Conservation (phyloP, 306 rosid genomes). For the Sicyos edulis region DNA sequence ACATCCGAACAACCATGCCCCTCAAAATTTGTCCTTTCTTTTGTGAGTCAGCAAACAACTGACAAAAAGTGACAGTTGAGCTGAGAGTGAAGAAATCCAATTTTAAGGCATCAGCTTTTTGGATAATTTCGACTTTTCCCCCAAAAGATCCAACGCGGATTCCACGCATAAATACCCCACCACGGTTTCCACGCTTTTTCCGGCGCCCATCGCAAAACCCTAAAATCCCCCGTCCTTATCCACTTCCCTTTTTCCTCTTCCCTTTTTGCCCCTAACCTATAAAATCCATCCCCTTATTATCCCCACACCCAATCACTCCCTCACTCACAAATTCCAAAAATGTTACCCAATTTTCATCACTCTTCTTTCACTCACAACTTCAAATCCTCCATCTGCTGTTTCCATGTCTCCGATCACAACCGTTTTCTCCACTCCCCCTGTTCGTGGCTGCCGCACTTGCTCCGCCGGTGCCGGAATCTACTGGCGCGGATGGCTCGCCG, state of each 20-base stretch:
- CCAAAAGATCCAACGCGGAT: slow-evolving; percentile 19
- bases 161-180: not conserved
- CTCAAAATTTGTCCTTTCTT: not conserved
- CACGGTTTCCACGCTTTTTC: slow-evolving; percentile 8
- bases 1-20: too few species aligned
- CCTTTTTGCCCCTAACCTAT: slow-evolving; percentile 6
- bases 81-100: not conserved
- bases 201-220: not conserved
- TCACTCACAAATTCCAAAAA: not conserved
- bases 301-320: not conserved
- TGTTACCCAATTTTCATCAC: not conserved
- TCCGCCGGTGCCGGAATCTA: not conserved
- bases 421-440: not conserved
- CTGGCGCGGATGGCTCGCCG: not conserved
- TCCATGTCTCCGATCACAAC: not conserved
- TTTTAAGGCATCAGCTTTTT: not conserved
- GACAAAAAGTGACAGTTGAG: too few species aligned
- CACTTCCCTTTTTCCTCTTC: not conserved
- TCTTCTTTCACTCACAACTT: slow-evolving; percentile 6
- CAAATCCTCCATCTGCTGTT: slow-evolving; percentile 16
- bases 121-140: not conserved
- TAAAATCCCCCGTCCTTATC: not conserved
- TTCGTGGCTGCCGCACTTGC: not conserved
- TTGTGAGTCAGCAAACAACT: not conserved
- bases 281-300: not conserved